Conservation (phyloP, 164 flowering plant genomes). For the Vitis cinerea region DNA sequence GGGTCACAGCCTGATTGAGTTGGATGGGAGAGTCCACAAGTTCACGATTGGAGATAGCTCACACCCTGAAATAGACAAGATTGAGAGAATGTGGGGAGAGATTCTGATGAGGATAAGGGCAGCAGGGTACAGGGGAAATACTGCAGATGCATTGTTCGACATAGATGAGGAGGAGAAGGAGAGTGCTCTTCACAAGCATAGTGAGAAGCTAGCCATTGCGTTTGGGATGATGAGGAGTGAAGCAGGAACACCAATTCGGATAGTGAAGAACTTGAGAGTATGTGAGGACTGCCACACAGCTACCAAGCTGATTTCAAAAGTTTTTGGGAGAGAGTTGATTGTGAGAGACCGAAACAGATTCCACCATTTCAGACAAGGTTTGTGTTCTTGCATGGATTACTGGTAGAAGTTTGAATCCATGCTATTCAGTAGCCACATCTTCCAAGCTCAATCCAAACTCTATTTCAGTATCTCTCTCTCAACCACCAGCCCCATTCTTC, state of each 20-base stretch:
- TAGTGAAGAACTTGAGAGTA: constrained; percentile 16
- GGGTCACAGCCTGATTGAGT: constrained; percentile 8
- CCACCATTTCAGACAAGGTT: constrained; percentile 10
- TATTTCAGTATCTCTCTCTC: no score
- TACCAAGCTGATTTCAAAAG: constrained; percentile 15
- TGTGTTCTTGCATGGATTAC: constrained; percentile 14
- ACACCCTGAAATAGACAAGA: constrained; percentile 6
- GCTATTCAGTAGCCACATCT: no score
- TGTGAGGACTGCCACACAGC: constrained; percentile 18
- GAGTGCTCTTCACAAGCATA: constrained; percentile 12
- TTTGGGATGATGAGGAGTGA: constrained; percentile 6
- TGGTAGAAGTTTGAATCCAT: constrained; percentile 2
- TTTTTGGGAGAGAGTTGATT: constrained; percentile 8
- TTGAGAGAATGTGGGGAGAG: constrained; percentile 15
- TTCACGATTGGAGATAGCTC: constrained; percentile 13
- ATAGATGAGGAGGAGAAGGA: constrained; percentile 20
- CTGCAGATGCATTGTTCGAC: constrained; percentile 9
- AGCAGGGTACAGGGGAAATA: constrained; percentile 11
- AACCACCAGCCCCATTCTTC: no score
- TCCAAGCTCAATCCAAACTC: no score
- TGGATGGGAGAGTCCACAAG: constrained; percentile 4
- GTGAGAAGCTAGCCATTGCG: constrained; percentile 21
- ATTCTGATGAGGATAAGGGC: constrained; percentile 8
- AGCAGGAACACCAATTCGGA: constrained; percentile 8
- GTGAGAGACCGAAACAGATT: constrained; percentile 18